Conservation (phyloP, 164 flowering plant genomes). For the Brasenia schreberi region DNA sequence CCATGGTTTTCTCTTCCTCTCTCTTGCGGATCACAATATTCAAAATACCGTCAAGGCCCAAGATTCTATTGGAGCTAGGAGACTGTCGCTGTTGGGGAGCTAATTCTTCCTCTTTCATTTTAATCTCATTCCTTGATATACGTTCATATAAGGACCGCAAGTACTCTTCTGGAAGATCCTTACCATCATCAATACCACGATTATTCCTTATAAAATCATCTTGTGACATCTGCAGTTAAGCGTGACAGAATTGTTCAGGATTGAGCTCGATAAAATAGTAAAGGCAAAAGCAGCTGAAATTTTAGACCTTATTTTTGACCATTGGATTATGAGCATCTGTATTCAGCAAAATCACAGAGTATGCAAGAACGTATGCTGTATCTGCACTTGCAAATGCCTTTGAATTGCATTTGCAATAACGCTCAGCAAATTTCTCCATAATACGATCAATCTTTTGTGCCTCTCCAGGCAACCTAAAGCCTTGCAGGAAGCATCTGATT, state of each 20-base stretch:
- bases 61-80: conserved; percentile 55
- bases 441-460: conserved; percentile 99
- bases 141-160: conserved; percentile 83
- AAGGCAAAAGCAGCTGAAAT: background rate
- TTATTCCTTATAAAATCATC: conserved; percentile 97
- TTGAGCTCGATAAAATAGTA: background rate
- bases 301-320: conserved; percentile 92
- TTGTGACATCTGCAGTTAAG: conserved; percentile 74
- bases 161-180: conserved; percentile 92
- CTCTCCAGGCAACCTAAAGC: conserved; percentile 98
- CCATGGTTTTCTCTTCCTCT: conserved; percentile 64
- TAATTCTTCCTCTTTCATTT: conserved; percentile 88
- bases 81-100: conserved; percentile 70
- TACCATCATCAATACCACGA: conserved; percentile 98
- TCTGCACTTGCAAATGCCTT: conserved; percentile 91
- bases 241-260: background rate
- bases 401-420: conserved; percentile 95
- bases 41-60: conserved; percentile 84
- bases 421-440: conserved; percentile 98
- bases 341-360: conserved; percentile 92
- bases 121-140: conserved; percentile 85
- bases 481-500: conserved; percentile 71
- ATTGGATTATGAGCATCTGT: conserved; percentile 97
- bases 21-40: conserved; percentile 89
- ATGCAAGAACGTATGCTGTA: conserved; percentile 97